Base-by-base conservation (phyloP, 495 filamentous ascomycete species). In the Hypoxylon fragiforme region DNA sequence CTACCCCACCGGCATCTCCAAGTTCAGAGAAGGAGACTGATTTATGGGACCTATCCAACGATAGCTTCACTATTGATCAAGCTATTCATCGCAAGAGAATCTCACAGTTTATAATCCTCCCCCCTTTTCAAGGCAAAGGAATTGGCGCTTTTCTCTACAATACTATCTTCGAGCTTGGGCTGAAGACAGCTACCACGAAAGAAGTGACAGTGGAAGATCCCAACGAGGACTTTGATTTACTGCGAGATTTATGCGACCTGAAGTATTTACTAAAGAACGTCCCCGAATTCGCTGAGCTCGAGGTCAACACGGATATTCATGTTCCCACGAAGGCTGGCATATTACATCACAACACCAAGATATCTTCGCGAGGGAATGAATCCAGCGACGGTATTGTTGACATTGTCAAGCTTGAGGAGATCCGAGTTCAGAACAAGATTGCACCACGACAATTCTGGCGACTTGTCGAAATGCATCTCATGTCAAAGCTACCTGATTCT, bases 121-220 rank as follows among this genome's bases (percentile, higher is more conserved):
- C 92, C 3, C 87, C 90, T 15, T 95, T 89, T 68, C 91, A 95
- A 66, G 73, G 78, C 46, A 81, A 84, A 40, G 89, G 89, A 14
- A 83, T 94, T 55, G 94, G 95, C 39, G 80, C 83, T 12, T 76
- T 83, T 34, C 82, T 98, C 44, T 98, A 97, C 76, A 82, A 81
- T 45, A 77, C 83, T 28, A 88, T 97, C 60, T 87, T 88, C 56
- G 66, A 75, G 0, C 70, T 80, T 52, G 88, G 87, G 64, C 75
- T 84, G 50, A 67, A 76, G 18, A 78, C 86, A 39, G 59, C 81
- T 0, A 79, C 81, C 15, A 84, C 88, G 20, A 73, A 80, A 39
- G 94, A 99, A 68, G 78, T 99, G 58, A 94, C 92, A 0, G 89
- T 99, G 14, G 94, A 99, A 71, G 92, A 97, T 61, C 94, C 94